Conservation (phyloP, 2,329 filamentous ascomycete species). For the Geosmithia flava region DNA sequence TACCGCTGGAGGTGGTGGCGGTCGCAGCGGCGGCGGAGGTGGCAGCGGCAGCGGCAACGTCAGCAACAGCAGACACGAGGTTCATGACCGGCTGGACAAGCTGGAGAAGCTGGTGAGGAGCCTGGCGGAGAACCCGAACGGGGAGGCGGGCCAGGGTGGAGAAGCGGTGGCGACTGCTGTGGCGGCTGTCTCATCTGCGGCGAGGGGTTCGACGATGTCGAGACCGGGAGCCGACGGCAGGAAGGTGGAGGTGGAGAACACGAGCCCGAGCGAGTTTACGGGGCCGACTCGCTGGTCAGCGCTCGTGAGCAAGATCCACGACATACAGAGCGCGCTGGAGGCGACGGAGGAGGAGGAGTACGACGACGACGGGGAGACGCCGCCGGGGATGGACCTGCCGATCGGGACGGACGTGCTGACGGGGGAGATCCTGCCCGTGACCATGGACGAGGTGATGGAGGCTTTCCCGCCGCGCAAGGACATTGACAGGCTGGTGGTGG, state of each 20-base stretch:
- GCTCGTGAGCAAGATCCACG: constrained; percentile 26
- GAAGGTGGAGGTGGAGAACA: too few relatives aligned
- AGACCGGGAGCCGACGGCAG: background rate
- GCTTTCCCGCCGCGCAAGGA: constrained; percentile 22
- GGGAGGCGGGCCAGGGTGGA: too few relatives aligned
- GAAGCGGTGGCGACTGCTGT: too few relatives aligned
- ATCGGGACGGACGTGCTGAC: constrained; percentile 19
- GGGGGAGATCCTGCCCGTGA: constrained; percentile 12
- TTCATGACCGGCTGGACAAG: constrained; percentile 23
- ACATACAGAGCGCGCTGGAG: constrained; percentile 24
- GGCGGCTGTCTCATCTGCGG: too few relatives aligned
- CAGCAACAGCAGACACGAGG: too few relatives aligned
- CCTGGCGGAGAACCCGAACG: constrained; percentile 10
- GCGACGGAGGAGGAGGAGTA: constrained; percentile 6
- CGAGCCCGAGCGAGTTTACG: constrained; percentile 4
- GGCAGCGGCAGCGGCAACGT: too few relatives aligned
- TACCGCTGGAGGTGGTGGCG: constrained; percentile 3
- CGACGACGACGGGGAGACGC: background rate
- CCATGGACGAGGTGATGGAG: constrained; percentile 16
- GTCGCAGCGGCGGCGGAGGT: background rate
- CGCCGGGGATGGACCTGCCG: background rate
- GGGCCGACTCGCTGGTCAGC: constrained; percentile 27
- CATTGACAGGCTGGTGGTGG: constrained; percentile 19
- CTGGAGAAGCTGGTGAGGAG: constrained; percentile 28
- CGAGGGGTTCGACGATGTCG: too few relatives aligned